phyloP scores from a whole-genome alignment of 768 basidiomycete species.

The Russula abietina region DNA sequence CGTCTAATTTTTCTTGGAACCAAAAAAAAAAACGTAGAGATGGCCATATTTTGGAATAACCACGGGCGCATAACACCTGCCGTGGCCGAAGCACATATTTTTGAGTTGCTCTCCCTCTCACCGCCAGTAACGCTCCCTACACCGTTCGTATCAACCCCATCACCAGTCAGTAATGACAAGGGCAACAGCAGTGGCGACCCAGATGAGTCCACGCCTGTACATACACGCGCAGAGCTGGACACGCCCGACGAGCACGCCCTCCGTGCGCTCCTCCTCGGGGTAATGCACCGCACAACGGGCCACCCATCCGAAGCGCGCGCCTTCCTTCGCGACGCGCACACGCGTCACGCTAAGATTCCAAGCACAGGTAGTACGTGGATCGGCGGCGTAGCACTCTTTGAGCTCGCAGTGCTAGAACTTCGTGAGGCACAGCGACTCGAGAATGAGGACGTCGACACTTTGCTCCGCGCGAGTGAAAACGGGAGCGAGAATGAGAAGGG shows the following conservation, averaged over 20 bases:
- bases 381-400: slow-evolving; percentile 58
- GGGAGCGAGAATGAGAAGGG: neutral
- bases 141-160: slow-evolving; percentile 26
- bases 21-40: slow-evolving; percentile 40
- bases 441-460: slow-evolving; percentile 11
- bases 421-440: slow-evolving; percentile 37
- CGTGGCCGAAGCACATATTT: slow-evolving; percentile 54
- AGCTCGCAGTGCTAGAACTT: slow-evolving; percentile 64
- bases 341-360: slow-evolving; percentile 34
- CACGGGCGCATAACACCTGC: slow-evolving; percentile 52
- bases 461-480: neutral
- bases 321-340: slow-evolving; percentile 49
- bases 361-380: slow-evolving; percentile 60
- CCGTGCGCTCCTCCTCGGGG: slow-evolving; percentile 63
- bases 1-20: neutral
- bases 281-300: slow-evolving; percentile 53
- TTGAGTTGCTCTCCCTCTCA: slow-evolving; percentile 44
- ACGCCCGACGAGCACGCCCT: slow-evolving; percentile 66
- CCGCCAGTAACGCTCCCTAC: slow-evolving; percentile 37
- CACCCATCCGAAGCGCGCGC: slow-evolving; percentile 40
- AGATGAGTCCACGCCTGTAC: neutral
- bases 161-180: slow-evolving; percentile 17
- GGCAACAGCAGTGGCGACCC: neutral
- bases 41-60: slow-evolving; percentile 77
- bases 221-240: slow-evolving; percentile 42